Conservation (phyloP, 2,329 filamentous ascomycete species). For the Fusarium liriodendri region DNA sequence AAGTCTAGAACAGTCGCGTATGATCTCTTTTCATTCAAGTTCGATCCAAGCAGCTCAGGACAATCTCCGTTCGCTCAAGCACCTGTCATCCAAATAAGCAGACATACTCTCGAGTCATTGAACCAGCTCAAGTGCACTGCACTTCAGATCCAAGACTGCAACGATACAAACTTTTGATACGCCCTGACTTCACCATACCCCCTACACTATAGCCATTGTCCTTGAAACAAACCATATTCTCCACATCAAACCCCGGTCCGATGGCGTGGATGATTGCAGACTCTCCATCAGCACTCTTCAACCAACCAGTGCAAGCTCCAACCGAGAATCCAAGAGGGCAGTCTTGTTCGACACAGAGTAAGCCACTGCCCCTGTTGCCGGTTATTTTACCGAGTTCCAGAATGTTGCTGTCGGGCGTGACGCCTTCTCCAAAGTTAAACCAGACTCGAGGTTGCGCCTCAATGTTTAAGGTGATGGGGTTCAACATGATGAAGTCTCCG, state of each 20-base stretch:
- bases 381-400: not conserved
- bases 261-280: not conserved
- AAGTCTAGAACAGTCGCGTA: not conserved
- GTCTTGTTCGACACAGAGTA: not conserved
- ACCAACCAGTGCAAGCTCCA: not conserved
- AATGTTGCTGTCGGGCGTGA: not conserved
- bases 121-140: not conserved
- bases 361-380: not conserved
- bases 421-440: not conserved
- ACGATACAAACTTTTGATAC: not conserved
- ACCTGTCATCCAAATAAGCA: no score
- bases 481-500: not conserved
- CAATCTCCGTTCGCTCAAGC: no score
- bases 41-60: not conserved
- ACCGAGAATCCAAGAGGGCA: not conserved
- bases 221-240: not conserved
- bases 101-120: no score
- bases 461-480: not conserved
- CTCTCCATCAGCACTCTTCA: not conserved
- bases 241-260: not conserved
- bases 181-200: not conserved
- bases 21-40: not conserved
- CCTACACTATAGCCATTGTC: not conserved
- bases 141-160: not conserved
- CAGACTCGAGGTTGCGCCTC: not conserved